Base-by-base conservation (phyloP, 129 eudicot species). In the Calendula officinalis region DNA sequence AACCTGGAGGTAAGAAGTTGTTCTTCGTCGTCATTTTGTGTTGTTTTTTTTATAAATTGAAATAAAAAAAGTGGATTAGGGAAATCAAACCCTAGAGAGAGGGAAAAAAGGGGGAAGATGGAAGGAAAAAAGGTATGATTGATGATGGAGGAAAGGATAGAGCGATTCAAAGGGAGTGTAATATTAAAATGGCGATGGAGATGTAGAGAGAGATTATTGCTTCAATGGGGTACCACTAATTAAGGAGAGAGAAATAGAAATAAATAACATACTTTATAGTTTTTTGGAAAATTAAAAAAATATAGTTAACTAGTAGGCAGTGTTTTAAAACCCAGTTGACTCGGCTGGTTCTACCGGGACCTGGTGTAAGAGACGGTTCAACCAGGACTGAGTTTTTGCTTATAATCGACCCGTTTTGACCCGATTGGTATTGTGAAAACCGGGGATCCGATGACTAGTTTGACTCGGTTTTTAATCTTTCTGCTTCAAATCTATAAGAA, bases 1-100 rank as follows among this genome's bases (percentile, higher is more conserved):
- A 45, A 57, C 90, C 90, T 9, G 97, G 89, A 37, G 97, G 97
- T 78, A 90, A 58, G 41, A 75, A 57, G 66, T 77, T 79, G 59
- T 72, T 75, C 77, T 73, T 84, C 12, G 70, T 69, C 49, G 78
- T 76, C 53, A 81, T 83, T 60, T 56, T 17, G 13, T 27, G 11
- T 34, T 51, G 7, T 5, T 5, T 13, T 5, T 4, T 9, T 9
- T 32, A 27, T 32, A 8, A n/a, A 1, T 12, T 14, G 15, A 49
- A 35, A 50, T 10, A 33, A 27, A 38, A 54, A 58, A 39, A 12
- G 37, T 34, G 16, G 12, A 60, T 42, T 72, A 52, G 76, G 76
- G 77, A 45, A 62, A 43, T 53, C 57, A 67, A 86, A 69, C 83
- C 85, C 94, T 85, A 79, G 78, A 75, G 78, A 56, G 68, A 68